Base-by-base conservation (phyloP, 140 eudicot species). In the Bidens hawaiensis region DNA sequence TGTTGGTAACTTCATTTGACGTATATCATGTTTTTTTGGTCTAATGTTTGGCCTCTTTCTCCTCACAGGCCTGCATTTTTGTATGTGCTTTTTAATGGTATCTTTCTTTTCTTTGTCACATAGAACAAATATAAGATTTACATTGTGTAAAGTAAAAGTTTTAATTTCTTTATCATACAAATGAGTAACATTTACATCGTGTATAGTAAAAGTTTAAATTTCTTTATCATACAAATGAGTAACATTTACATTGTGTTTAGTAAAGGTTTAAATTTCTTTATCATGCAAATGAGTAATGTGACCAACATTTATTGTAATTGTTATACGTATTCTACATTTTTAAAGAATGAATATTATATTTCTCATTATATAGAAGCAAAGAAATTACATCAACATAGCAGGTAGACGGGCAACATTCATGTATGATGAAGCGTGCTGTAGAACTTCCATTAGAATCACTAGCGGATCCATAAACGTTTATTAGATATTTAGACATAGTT, bases 31-130 rank as follows among this genome's bases (percentile, higher is more conserved):
- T 55, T 55, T 55, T 54, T 27, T 15, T 55, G 19, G n/a, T 27
- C 41, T 26, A 15, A 55, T 55, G 17, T 49, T 49, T 49, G 56
- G 56, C 56, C 7, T 49, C 16, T 21, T 49, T 49, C 56, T n/a
- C n/a, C n/a, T 16, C 62, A 28, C 36, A 28, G 62, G 62, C 62
- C 62, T 55, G 62, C 62, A 45, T 45, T 23, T 24, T 51, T 51
- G 34, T 24, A 24, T 23, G 7, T 12, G 4, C 1, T 24, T 9
- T 51, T 51, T 51, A 27, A 55, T 27, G 23, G 2, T 7, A 55
- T 55, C 40, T 15, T 24, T 55, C 62, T 28, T 55, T 55, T 6
- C 61, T 28, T 55, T 51, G 0, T 25, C 4, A 53, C 12, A 53
- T 5, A 26, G 26, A 25, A 53, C 21, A 25, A 53, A 53, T 4